Evolutionary conservation across 73 alveolate genomes (phyloP).

Genomic region (Symbiodinium pilosum): DNA sequence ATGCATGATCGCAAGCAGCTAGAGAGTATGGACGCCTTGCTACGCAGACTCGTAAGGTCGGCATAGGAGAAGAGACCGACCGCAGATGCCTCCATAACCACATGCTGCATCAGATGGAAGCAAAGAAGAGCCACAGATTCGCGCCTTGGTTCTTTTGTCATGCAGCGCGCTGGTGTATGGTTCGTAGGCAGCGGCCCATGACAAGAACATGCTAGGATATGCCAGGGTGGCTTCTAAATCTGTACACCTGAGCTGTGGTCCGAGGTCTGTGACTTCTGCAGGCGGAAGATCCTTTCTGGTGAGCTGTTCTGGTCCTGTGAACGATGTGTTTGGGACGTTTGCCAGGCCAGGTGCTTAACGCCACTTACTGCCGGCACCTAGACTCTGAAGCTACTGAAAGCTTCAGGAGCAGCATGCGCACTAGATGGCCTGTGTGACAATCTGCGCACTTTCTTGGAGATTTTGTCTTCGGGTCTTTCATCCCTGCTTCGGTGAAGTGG

Average conservation of each 20-base stretch:
- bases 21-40: neutral
- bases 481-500: no score
- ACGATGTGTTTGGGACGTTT: constrained; percentile 91
- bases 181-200: no score
- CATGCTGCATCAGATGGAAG: constrained; percentile 91
- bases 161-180: no score
- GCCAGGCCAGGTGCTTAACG: neutral
- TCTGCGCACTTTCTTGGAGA: no score
- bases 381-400: neutral
- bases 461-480: no score
- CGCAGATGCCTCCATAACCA: constrained; percentile 90
- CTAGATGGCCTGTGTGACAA: no score
- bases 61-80: constrained; percentile 62
- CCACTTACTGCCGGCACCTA: neutral
- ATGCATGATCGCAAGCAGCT: no score
- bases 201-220: neutral
- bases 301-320: constrained; percentile 83
- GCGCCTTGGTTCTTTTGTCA: no score
- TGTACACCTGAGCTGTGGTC: no score
- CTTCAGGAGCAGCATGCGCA: neutral
- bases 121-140: constrained; percentile 37
- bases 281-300: constrained; percentile 16
- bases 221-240: neutral
- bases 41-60: constrained; percentile 7
- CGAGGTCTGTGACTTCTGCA: constrained; percentile 81